Evolutionary conservation across 2,329 filamentous ascomycete genomes (phyloP).

Genomic region (Akanthomyces uredinophilus): DNA sequence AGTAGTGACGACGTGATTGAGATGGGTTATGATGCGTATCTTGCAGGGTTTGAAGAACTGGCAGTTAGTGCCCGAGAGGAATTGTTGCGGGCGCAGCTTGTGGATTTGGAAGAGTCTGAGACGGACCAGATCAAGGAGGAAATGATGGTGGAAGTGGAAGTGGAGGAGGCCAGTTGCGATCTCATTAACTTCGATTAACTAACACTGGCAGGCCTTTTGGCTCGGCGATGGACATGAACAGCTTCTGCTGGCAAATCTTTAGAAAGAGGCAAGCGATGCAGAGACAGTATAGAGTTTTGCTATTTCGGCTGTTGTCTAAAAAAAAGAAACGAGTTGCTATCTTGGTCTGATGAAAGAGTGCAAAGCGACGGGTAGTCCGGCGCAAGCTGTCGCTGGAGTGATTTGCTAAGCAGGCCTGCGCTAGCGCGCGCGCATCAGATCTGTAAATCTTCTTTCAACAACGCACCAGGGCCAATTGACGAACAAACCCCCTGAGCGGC

Average conservation of each 20-base stretch:
- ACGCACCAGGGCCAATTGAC: background rate
- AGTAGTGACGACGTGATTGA: constrained; percentile 6
- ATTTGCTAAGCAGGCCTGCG: background rate
- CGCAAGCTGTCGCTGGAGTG: background rate
- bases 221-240: no score
- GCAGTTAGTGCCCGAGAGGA: constrained; percentile 41
- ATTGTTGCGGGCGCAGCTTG: constrained; percentile 29
- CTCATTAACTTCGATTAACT: no score
- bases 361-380: no score
- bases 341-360: no score
- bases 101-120: background rate
- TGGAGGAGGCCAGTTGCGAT: no score
- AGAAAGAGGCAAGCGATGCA: background rate
- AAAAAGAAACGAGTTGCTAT: no score
- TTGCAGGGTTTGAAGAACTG: background rate
- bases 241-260: background rate
- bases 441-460: background rate
- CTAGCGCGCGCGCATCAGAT: background rate
- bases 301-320: no score
- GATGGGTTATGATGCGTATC: background rate
- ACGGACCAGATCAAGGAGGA: no score
- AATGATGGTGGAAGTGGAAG: no score
- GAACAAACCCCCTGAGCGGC: background rate
- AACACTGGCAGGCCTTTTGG: no score
- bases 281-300: no score